A percentile compares a stretch with the other conserved stretches of the same genome.
phyloP scores from a whole-genome alignment of 306 rosid species.

The Luffa acutangula region DNA sequence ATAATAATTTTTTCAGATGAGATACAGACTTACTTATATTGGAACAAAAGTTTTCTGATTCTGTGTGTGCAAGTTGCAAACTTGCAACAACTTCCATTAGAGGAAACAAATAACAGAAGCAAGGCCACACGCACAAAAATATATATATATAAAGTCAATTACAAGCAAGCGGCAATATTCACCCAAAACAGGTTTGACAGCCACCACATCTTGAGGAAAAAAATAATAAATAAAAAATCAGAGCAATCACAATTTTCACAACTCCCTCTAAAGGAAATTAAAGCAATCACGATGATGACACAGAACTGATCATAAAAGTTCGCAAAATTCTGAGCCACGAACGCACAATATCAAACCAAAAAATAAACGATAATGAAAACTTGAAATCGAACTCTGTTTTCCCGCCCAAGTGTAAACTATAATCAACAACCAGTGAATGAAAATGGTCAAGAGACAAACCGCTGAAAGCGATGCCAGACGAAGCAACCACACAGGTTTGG shows the following conservation, averaged over 20 bases:
- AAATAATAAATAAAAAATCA: background rate
- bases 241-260: background rate
- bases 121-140: background rate
- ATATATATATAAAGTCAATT: background rate
- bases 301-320: background rate
- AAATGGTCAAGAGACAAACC: background rate
- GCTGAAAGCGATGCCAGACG: conserved; percentile 39
- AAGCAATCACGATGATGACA: background rate
- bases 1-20: background rate
- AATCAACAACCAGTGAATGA: background rate
- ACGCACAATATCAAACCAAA: background rate
- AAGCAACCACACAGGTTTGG: conserved; percentile 43
- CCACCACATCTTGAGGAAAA: background rate
- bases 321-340: background rate
- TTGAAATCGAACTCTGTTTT: background rate
- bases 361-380: background rate
- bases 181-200: background rate
- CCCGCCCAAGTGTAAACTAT: background rate
- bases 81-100: background rate
- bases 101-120: background rate
- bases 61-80: background rate
- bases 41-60: background rate
- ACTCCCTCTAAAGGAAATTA: background rate
- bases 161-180: background rate
- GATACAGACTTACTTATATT: background rate